phyloP scores from a whole-genome alignment of 2,329 filamentous ascomycete species.

The Aspergillus amoenus region DNA sequence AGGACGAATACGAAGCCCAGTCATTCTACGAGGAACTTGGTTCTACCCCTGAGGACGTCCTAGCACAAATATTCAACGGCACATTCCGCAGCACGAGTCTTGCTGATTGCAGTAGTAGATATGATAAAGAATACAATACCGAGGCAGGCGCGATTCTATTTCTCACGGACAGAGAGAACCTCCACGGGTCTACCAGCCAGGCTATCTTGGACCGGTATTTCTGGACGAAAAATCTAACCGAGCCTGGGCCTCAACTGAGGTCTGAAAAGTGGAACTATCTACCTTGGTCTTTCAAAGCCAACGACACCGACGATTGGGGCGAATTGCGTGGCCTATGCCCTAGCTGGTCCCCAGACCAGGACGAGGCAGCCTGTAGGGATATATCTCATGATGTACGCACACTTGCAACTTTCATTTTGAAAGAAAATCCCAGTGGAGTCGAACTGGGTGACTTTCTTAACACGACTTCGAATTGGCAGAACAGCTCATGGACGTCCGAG shows the following conservation, averaged over 20 bases:
- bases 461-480: not conserved
- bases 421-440: not conserved
- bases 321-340: not conserved
- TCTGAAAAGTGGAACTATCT: not conserved
- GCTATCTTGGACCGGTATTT: too few species aligned
- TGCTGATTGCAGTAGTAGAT: not conserved
- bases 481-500: not conserved
- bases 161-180: not conserved
- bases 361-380: too few species aligned
- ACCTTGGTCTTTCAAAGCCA: not conserved
- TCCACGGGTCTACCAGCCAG: not conserved
- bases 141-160: not conserved
- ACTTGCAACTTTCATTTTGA: not conserved
- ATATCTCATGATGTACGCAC: not conserved
- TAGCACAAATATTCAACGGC: not conserved
- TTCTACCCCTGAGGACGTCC: not conserved
- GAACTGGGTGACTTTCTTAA: not conserved
- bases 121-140: not conserved
- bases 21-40: not conserved
- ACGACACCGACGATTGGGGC: not conserved
- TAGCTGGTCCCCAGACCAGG: too few species aligned
- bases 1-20: not conserved
- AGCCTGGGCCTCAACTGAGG: too few species aligned
- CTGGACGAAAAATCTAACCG: too few species aligned
- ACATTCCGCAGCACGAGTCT: not conserved